Evolutionary conservation across 768 basidiomycete species (phyloP), one percentile per base, ranked within the genome.

Genomic region (Rickenella mellea): DNA sequence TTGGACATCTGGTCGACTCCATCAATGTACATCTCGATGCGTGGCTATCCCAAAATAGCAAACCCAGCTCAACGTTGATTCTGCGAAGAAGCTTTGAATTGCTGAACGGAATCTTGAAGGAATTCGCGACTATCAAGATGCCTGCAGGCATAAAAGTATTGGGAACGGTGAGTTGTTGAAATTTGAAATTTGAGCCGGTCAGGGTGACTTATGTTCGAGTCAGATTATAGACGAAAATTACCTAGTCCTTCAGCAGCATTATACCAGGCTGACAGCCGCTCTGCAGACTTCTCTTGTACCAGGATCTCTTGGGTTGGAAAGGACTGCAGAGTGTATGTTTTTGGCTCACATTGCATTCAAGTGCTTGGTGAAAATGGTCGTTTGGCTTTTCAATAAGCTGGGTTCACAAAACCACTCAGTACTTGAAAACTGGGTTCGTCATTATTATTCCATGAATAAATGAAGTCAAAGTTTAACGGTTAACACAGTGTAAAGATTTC

Each of bases 341-440:
- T 49, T 86, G 12, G 74, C 75, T 2, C 80, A 90, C 55, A 59
- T 90, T 14, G 61, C 78, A 3, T 87, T 80, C 67, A 91, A 93
- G 57, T 78, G 75, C 50, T 63, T 92, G 32, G 62, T 70, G 10
- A 88, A 80, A 52, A 70, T 86, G 57, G 71, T 74, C 8, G 49
- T 73, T 24, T 92, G 86, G 85, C 55, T 80, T 10, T 91, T 85
- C 82, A 62, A 65, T 8, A 67, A 64, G 25, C 32, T 67, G 32
- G 52, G 62, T 1, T 12, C 63, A 64, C 37, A 68, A 70, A 39
- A 71, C 72, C 44, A 52, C 63, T 25, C 54, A 64, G 17, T 60
- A 62, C 15, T 69, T 74, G 43, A 63, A 65, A 48, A 59, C 66
- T 32, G 81, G 80, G 77, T 83, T 78, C 11, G 27, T 32, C 15